Evolutionary conservation across 2,329 filamentous ascomycete genomes (phyloP), one percentile per base, ranked within the genome.

Genomic region (Rosellinia necatrix): DNA sequence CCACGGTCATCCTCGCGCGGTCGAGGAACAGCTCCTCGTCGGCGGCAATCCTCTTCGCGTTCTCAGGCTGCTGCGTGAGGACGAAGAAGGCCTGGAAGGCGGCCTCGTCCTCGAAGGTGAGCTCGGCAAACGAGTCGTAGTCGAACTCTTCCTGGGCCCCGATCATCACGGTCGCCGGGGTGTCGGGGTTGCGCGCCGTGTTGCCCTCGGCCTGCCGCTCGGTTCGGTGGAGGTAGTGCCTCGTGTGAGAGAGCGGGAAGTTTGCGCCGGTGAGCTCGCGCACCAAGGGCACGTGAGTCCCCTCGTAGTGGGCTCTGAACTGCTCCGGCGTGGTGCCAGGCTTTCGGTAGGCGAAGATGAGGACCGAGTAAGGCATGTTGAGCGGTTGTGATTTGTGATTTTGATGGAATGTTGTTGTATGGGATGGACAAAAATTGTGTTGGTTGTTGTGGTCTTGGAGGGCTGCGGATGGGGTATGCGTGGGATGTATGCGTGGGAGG

Each of bases 11-110:
- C 25, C 52, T 50, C 17, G 59, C 40, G 30, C 62, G 59, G 25
- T 66, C 64, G n/a, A 66, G 49, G 30, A 66, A 65, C n/a, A 27
- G 41, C 10, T 62, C 64, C 44, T 67, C 62, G 37, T 63, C 61
- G 3, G 59, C 63, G 1, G 46, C 46, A 22, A 68, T 59, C 38
- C 53, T 59, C 3, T 53, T 62, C 12, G 56, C 54, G 17, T 62
- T 66, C 17, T 66, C 64, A 3, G 62, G 61, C 49, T 63, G 49
- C 30, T 62, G 54, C 2, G 29, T 49, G 8, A 57, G 27, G 13
- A 49, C 49, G 19, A 61, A 59, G 35, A 64, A 67, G 1, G 59
- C 48, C 40, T 67, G 58, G 34, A 68, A 67, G 0, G 62, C 59
- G n/a, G 35, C 35, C 9, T 40, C 56, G 19, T 68, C 62, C 29